phyloP scores from a whole-genome alignment of 805 yeast species.

The Yarrowia sp. region DNA sequence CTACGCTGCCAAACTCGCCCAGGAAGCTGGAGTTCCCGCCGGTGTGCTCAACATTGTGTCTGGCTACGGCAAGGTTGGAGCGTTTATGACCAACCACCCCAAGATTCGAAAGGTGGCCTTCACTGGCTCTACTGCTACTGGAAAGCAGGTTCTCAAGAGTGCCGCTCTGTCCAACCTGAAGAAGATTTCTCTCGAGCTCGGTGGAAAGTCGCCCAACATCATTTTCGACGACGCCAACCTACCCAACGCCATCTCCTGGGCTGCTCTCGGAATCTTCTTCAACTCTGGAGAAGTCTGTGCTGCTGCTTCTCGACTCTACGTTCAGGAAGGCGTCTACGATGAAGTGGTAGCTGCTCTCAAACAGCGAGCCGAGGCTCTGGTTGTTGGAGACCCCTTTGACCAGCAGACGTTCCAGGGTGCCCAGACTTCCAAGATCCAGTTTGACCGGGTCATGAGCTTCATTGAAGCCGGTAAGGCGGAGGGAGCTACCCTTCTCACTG shows the following conservation, averaged over 20 bases:
- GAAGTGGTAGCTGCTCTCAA: conserved; percentile 66
- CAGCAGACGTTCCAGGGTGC: conserved; percentile 84
- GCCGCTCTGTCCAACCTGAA: conserved; percentile 77
- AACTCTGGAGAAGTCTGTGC: conserved; percentile 97
- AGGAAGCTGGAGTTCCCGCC: conserved; percentile 75
- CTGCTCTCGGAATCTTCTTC: conserved; percentile 81
- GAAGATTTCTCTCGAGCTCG: conserved; percentile 90
- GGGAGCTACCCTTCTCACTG: conserved; percentile 81
- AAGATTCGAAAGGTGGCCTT: conserved; percentile 86
- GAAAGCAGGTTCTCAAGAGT: conserved; percentile 75
- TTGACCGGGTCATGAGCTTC: conserved; percentile 74
- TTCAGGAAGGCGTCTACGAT: conserved; percentile 84
- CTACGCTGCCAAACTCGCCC: conserved; percentile 62
- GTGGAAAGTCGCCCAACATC: conserved; percentile 94
- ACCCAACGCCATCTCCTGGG: conserved; percentile 73
- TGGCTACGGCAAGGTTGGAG: conserved; percentile 74
- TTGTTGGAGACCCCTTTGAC: conserved; percentile 82
- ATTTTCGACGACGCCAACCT: conserved; percentile 86
- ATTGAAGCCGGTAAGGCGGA: conserved; percentile 78
- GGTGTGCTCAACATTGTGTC: conserved; percentile 76
- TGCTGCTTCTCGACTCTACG: conserved; percentile 89
- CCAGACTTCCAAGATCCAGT: conserved; percentile 80
- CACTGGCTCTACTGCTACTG: conserved; percentile 93
- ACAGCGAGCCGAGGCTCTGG: conserved; percentile 56
- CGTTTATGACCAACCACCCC: conserved; percentile 65